These are phyloP conservation scores for Endothia cerciana DNA, from an alignment of 2,329 filamentous ascomycete species.

Conservation along the genomic window DNA sequence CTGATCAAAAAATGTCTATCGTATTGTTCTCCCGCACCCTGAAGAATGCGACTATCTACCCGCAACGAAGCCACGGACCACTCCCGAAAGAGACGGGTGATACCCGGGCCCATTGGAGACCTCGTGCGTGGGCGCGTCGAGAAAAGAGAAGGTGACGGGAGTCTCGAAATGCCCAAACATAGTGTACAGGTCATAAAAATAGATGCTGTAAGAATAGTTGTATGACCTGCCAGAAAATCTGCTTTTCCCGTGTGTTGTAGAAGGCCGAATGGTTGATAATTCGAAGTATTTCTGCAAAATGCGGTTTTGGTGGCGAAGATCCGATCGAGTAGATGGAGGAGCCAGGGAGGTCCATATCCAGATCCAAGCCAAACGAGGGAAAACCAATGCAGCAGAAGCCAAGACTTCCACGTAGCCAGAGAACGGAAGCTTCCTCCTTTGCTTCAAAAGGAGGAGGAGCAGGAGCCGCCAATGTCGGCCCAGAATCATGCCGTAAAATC, in stretches of 20 bases:
- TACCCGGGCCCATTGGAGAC: background rate
- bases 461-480: background rate
- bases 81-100: constrained; percentile 8
- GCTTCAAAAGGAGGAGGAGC: constrained; percentile 12
- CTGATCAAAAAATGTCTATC: constrained; percentile 13
- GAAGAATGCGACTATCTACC: constrained; percentile 15
- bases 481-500: constrained; percentile 1
- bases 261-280: constrained; percentile 3
- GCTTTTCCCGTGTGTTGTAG: constrained; percentile 12
- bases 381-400: constrained; percentile 8
- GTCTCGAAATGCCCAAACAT: constrained; percentile 3
- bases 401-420: background rate
- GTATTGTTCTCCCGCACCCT: constrained; percentile 18
- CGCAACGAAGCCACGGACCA: constrained; percentile 16
- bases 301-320: constrained; percentile 6
- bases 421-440: constrained; percentile 1
- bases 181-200: constrained; percentile 24
- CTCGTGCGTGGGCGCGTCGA: constrained; percentile 9
- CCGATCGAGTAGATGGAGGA: constrained; percentile 14
- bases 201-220: constrained; percentile 26
- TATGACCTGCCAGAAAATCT: constrained; percentile 24
- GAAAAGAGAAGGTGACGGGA: background rate
- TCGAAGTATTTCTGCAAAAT: constrained; percentile 8
- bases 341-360: constrained; percentile 11
- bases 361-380: constrained; percentile 4